Evolutionary conservation across 2,329 filamentous ascomycete genomes (phyloP).

Genomic region (Penicillium psychrosexuale): DNA sequence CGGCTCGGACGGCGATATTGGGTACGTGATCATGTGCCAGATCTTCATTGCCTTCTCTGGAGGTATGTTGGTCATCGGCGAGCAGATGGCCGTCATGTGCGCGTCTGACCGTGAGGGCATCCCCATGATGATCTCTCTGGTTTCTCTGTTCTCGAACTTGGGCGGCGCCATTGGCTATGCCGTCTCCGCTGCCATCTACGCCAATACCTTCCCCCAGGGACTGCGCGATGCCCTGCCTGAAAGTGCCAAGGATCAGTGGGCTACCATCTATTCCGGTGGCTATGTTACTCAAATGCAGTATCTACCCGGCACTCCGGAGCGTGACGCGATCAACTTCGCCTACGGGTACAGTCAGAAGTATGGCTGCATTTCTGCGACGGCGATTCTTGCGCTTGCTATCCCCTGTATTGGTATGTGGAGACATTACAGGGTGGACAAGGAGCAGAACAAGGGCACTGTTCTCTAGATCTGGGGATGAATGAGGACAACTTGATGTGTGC

Average conservation of each 20-base stretch:
- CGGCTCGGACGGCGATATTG: conserved; percentile 45
- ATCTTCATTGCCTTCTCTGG: conserved; percentile 55
- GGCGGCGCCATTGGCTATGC: conserved; percentile 35
- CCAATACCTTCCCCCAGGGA: conserved; percentile 19
- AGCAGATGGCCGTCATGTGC: conserved; percentile 58
- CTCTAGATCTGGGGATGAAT: neutral
- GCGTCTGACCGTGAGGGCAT: conserved; percentile 54
- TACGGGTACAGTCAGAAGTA: conserved; percentile 34
- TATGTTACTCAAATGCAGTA: conserved; percentile 30
- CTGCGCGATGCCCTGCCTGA: conserved; percentile 15
- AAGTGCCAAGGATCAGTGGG: conserved; percentile 17
- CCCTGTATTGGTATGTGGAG: conserved; percentile 29
- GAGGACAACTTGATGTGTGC: neutral
- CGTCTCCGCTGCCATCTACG: conserved; percentile 24
- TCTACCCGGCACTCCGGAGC: conserved; percentile 24
- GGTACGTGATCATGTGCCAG: conserved; percentile 54
- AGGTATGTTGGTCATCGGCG: conserved; percentile 52
- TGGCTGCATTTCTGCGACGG: conserved; percentile 26
- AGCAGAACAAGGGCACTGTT: conserved; percentile 29
- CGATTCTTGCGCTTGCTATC: conserved; percentile 24
- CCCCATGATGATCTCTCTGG: conserved; percentile 44
- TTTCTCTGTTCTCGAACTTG: conserved; percentile 34
- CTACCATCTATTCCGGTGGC: conserved; percentile 25
- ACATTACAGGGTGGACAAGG: conserved; percentile 28
- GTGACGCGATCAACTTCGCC: conserved; percentile 37